Evolutionary conservation across 345 rosid species (phyloP).

Genomic region (Draba incana): DNA sequence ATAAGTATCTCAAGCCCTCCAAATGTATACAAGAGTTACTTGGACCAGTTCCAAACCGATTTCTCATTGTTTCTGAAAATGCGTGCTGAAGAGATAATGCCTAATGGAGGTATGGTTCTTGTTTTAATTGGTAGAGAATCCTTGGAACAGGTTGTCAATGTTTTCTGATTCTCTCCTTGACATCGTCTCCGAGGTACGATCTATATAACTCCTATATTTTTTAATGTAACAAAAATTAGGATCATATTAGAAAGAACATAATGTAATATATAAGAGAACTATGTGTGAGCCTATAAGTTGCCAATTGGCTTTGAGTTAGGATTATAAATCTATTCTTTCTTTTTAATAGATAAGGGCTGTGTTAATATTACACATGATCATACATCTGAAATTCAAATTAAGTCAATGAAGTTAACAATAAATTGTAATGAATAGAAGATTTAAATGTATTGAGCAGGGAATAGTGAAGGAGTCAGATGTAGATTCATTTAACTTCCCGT

Average conservation of each 20-base stretch:
- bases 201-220: not conserved
- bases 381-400: too few relatives aligned
- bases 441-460: slow-evolving; percentile 32
- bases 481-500: slow-evolving; percentile 36
- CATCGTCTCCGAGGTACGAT: slow-evolving; percentile 43
- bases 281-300: too few relatives aligned
- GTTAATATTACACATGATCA: too few relatives aligned
- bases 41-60: slow-evolving; percentile 6
- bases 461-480: slow-evolving; percentile 29
- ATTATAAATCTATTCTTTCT: too few relatives aligned
- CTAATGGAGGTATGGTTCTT: slow-evolving; percentile 45
- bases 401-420: not conserved
- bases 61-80: slow-evolving; percentile 44
- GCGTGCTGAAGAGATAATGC: slow-evolving; percentile 43
- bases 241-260: too few relatives aligned
- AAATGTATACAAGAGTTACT: too few relatives aligned
- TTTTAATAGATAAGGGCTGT: too few relatives aligned
- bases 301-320: too few relatives aligned
- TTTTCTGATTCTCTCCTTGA: slow-evolving; percentile 37
- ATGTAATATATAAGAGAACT: too few relatives aligned
- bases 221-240: not conserved
- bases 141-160: slow-evolving; percentile 16
- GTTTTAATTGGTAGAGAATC: slow-evolving; percentile 38
- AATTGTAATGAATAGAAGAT: too few relatives aligned
- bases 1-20: too few relatives aligned